phyloP scores from a whole-genome alignment of 495 filamentous ascomycete genomes.

The Cryomyces antarcticus region DNA sequence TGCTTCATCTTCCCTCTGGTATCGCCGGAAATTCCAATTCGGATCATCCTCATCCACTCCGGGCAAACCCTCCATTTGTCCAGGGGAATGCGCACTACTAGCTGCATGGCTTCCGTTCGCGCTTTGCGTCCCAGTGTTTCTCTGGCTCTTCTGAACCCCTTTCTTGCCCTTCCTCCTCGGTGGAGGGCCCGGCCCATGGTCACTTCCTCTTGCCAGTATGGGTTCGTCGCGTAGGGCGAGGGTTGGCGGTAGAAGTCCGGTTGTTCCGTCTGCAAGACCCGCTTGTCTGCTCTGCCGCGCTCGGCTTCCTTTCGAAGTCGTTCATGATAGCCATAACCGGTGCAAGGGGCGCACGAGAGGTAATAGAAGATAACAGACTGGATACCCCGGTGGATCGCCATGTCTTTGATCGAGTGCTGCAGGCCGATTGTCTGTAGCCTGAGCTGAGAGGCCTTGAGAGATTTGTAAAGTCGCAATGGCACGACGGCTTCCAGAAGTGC shows the following conservation, averaged over 20 bases:
- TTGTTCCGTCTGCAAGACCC: slow-evolving; percentile 39
- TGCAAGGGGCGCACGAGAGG: slow-evolving; percentile 63
- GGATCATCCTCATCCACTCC: slow-evolving; percentile 4
- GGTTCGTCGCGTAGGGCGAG: slow-evolving; percentile 62
- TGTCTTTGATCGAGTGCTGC: neutral
- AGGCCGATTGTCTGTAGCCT: too few species aligned
- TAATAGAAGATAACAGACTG: slow-evolving; percentile 83
- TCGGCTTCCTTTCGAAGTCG: slow-evolving; percentile 47
- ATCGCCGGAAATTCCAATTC: slow-evolving; percentile 52
- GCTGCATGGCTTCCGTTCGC: slow-evolving; percentile 2
- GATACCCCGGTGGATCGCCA: slow-evolving; percentile 10
- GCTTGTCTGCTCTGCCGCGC: slow-evolving; percentile 36
- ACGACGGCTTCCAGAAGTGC: too few species aligned
- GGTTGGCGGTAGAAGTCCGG: slow-evolving; percentile 60
- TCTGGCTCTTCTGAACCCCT: slow-evolving; percentile 32
- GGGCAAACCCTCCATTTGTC: slow-evolving; percentile 1
- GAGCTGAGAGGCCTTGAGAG: too few species aligned
- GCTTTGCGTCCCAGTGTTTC: slow-evolving; percentile 13
- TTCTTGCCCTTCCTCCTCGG: slow-evolving; percentile 34
- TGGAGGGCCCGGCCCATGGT: slow-evolving; percentile 52
- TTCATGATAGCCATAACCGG: slow-evolving; percentile 36
- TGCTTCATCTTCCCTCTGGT: slow-evolving; percentile 71
- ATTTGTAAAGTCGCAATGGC: too few species aligned
- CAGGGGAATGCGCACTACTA: slow-evolving; percentile 2
- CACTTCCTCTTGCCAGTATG: slow-evolving; percentile 67